A percentile compares a stretch with the other conserved stretches of the same genome.
Evolutionary conservation across 768 basidiomycete species (phyloP).

Genomic region (Ramaria rubella): DNA sequence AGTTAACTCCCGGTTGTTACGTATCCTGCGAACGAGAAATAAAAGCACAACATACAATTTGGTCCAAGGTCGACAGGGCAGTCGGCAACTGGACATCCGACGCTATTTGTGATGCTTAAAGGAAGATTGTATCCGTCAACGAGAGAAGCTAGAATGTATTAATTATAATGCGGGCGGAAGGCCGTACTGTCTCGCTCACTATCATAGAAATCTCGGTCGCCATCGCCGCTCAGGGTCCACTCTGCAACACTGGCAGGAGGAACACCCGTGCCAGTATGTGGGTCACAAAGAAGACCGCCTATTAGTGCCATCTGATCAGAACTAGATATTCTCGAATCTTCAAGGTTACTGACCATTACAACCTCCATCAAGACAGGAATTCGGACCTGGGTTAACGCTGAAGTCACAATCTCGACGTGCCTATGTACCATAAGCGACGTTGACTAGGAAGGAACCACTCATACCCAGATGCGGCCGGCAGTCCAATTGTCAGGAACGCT

Average conservation of each 20-base stretch:
- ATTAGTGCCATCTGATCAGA: not conserved
- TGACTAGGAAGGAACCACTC: not conserved
- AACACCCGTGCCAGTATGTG: slow-evolving; percentile 40
- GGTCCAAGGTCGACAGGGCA: slow-evolving; percentile 59
- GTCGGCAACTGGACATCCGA: slow-evolving; percentile 45
- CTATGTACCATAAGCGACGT: slow-evolving; percentile 13
- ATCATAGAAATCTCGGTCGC: slow-evolving; percentile 51
- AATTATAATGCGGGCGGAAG: not conserved
- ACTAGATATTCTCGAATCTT: not conserved
- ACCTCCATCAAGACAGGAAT: slow-evolving; percentile 33
- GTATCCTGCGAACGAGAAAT: not conserved
- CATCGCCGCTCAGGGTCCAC: slow-evolving; percentile 45
- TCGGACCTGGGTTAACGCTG: slow-evolving; percentile 26
- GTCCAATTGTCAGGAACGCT: slow-evolving; percentile 58
- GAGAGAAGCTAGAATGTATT: slow-evolving; percentile 42
- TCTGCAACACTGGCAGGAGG: slow-evolving; percentile 67
- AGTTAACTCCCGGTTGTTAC: not conserved
- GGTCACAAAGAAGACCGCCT: slow-evolving; percentile 31
- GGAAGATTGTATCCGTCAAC: slow-evolving; percentile 58
- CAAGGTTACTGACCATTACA: slow-evolving; percentile 23
- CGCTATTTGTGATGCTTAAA: slow-evolving; percentile 47
- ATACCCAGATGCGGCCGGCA: slow-evolving; percentile 58
- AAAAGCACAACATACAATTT: slow-evolving; percentile 34
- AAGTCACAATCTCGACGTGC: slow-evolving; percentile 36
- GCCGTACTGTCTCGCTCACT: slow-evolving; percentile 28